Percentiles rank a stretch among this genome's conserved stretches.
Evolutionary conservation across 2,329 filamentous ascomycete genomes (phyloP).

Genomic region (Stachybotrys echinatus): DNA sequence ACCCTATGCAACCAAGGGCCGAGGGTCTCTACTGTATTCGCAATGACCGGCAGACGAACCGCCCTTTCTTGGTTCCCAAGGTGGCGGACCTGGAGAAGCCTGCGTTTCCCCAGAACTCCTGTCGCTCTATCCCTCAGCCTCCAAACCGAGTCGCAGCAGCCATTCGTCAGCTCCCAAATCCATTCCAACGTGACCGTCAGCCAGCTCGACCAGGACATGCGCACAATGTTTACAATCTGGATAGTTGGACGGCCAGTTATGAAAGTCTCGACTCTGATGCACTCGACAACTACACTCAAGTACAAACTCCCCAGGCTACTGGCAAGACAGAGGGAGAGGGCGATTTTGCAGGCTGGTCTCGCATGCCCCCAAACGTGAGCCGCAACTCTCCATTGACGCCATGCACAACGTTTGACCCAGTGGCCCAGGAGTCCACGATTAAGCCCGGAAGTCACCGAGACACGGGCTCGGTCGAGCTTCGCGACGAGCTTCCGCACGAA

Average conservation of each 20-base stretch:
- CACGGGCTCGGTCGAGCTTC: no score
- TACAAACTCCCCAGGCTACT: neutral
- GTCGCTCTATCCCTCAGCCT: constrained; percentile 12
- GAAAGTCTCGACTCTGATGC: constrained; percentile 23
- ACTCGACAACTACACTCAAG: neutral
- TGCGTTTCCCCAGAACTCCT: constrained; percentile 15
- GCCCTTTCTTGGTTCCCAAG: constrained; percentile 14
- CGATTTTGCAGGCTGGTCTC: neutral
- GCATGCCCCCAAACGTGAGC: neutral
- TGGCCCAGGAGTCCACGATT: neutral
- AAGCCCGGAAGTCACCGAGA: neutral
- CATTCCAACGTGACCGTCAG: constrained; percentile 12
- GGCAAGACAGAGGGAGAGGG: neutral
- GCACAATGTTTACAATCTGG: constrained; percentile 14
- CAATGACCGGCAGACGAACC: constrained; percentile 14
- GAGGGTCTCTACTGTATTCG: constrained; percentile 12
- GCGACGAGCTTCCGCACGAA: neutral
- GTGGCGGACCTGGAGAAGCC: constrained; percentile 5
- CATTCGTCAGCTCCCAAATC: constrained; percentile 17
- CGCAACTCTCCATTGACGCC: neutral
- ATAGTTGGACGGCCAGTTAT: constrained; percentile 20
- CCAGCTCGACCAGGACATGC: neutral
- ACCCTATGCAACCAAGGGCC: constrained; percentile 10
- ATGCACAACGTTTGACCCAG: neutral
- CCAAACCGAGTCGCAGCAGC: constrained; percentile 15